A percentile compares a stretch with the other conserved stretches of the same genome.
Conservation (phyloP, 208 protist genomes). For the Leishmania tarentolae region DNA sequence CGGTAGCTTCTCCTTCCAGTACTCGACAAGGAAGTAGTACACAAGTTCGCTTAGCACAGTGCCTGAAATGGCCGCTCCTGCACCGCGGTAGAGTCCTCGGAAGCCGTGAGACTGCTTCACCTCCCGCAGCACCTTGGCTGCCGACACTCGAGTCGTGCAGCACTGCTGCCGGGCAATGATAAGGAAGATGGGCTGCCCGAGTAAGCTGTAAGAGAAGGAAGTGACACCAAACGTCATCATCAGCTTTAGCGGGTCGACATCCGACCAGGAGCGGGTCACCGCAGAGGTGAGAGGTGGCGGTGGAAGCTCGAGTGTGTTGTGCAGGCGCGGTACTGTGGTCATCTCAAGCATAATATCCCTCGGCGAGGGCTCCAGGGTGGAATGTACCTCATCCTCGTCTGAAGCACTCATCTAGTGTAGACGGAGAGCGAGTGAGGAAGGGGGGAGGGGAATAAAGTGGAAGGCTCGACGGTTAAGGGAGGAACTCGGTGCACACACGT, state of each 20-base stretch:
- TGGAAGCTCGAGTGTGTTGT: conserved; percentile 27
- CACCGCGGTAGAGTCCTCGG: conserved; percentile 69
- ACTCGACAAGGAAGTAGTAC: conserved; percentile 79
- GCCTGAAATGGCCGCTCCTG: conserved; percentile 58
- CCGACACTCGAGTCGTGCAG: conserved; percentile 43
- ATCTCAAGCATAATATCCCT: conserved; percentile 19
- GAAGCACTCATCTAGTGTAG: conserved; percentile 6
- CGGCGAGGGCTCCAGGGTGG: conserved; percentile 5
- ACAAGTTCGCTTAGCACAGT: conserved; percentile 78
- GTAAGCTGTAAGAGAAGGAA: conserved; percentile 65
- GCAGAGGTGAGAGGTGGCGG: conserved; percentile 49
- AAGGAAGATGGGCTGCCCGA: conserved; percentile 76
- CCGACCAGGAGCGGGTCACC: conserved; percentile 80
- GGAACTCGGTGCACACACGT: neutral
- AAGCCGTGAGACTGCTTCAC: conserved; percentile 49
- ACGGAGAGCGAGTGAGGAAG: neutral
- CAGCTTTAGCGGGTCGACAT: conserved; percentile 65
- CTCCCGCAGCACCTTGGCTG: conserved; percentile 45
- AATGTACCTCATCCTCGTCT: neutral
- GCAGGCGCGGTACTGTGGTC: conserved; percentile 16
- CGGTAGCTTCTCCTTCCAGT: conserved; percentile 75
- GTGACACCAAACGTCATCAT: conserved; percentile 70
- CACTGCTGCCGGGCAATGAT: conserved; percentile 82
- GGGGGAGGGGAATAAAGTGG: too few species aligned
- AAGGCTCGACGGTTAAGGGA: neutral